These are phyloP conservation scores for Pouteria glomerata DNA, from an alignment of 148 eudicot genomes.

Conservation along the genomic window DNA sequence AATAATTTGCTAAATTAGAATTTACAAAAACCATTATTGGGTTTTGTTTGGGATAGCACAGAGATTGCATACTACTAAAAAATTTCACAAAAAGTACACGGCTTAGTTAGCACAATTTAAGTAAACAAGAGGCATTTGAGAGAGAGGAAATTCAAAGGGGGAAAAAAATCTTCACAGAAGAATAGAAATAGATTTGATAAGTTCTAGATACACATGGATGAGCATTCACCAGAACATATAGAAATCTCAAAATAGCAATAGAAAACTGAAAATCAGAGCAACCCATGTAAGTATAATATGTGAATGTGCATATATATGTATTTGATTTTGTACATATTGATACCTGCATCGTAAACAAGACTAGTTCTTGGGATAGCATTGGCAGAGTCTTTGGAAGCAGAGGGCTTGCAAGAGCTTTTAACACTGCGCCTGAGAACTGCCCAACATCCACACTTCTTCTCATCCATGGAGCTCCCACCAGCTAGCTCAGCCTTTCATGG, in stretches of 20 bases:
- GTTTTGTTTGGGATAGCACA: background rate
- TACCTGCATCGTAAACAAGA: slow-evolving; percentile 97
- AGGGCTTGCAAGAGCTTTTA: slow-evolving; percentile 39
- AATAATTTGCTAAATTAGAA: background rate
- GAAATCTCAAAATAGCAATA: background rate
- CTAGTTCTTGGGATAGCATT: slow-evolving; percentile 59
- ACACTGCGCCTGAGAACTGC: slow-evolving; percentile 52
- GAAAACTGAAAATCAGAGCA: background rate
- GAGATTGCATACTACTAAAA: background rate
- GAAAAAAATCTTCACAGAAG: background rate
- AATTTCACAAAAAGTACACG: background rate
- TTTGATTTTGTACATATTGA: background rate
- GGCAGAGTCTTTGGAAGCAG: slow-evolving; percentile 49
- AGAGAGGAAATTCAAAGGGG: background rate
- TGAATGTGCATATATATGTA: background rate
- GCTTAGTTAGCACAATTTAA: background rate
- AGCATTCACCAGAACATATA: background rate
- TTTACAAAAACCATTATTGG: background rate
- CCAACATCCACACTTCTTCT: slow-evolving; percentile 89
- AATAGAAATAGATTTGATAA: background rate
- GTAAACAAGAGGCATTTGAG: background rate
- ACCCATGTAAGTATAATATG: background rate
- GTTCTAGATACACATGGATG: background rate
- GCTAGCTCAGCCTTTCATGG: slow-evolving; percentile 18
- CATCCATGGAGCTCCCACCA: slow-evolving; percentile 27